phyloP scores from a whole-genome alignment of 2,329 filamentous ascomycete genomes.

The Grosmannia huntii region DNA sequence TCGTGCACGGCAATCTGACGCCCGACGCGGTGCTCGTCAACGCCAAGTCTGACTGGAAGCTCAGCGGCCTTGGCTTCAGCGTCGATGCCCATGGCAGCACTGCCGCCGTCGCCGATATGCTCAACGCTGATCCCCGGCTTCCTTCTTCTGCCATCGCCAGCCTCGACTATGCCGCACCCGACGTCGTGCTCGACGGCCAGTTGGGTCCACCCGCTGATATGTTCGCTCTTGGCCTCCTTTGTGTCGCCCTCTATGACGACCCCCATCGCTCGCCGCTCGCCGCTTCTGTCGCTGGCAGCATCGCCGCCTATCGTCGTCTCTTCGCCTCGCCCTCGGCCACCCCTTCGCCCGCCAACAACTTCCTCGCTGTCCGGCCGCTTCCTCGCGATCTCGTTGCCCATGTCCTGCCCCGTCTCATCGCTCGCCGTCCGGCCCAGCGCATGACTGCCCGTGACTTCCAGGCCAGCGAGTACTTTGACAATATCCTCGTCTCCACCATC shows the following conservation, averaged over 20 bases:
- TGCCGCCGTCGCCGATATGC: slow-evolving; percentile 45
- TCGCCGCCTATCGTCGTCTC: slow-evolving; percentile 73
- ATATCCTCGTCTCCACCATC: slow-evolving; percentile 90
- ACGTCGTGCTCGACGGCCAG: slow-evolving; percentile 87
- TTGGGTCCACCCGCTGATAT: slow-evolving; percentile 77
- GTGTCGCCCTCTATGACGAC: slow-evolving; percentile 86
- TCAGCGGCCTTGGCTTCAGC: slow-evolving; percentile 85
- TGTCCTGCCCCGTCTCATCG: slow-evolving; percentile 76
- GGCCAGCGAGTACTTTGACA: slow-evolving; percentile 92
- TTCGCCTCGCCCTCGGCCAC: slow-evolving; percentile 68
- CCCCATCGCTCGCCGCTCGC: slow-evolving; percentile 82
- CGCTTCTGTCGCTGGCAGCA: slow-evolving; percentile 36
- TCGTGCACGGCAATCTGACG: slow-evolving; percentile 89
- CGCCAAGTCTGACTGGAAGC: slow-evolving; percentile 97
- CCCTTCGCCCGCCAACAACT: slow-evolving; percentile 72
- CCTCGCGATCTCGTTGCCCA: slow-evolving; percentile 64
- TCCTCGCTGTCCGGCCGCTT: slow-evolving; percentile 64
- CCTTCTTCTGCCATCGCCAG: slow-evolving; percentile 76
- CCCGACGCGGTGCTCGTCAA: slow-evolving; percentile 92
- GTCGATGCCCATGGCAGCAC: slow-evolving; percentile 57
- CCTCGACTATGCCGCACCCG: slow-evolving; percentile 86
- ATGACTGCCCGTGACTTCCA: slow-evolving; percentile 87
- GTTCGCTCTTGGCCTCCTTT: slow-evolving; percentile 83
- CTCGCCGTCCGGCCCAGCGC: slow-evolving; percentile 72
- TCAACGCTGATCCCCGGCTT: slow-evolving; percentile 75